A percentile compares a stretch with the other conserved stretches of the same genome.
These are phyloP conservation scores for Erigeron canadensis DNA, from an alignment of 129 eudicot genomes.

Conservation along the genomic window DNA sequence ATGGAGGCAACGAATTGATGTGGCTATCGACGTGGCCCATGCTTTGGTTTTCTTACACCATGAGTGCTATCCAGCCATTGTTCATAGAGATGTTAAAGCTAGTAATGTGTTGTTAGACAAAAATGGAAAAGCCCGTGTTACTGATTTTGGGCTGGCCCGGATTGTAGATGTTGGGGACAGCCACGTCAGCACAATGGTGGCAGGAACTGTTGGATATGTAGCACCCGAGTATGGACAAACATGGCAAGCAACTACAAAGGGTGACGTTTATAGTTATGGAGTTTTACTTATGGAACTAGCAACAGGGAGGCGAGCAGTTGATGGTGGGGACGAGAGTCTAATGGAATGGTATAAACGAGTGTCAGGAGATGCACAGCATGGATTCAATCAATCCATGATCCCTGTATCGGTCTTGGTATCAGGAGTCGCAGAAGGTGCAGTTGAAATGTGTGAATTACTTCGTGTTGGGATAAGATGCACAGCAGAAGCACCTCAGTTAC, in stretches of 20 bases:
- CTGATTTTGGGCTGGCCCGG: conserved; percentile 91
- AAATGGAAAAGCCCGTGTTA: conserved; percentile 73
- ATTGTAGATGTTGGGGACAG: conserved; percentile 77
- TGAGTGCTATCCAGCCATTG: conserved; percentile 79
- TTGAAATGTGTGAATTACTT: conserved; percentile 64
- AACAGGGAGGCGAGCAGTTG: conserved; percentile 86
- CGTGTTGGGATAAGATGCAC: conserved; percentile 75
- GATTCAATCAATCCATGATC: conserved; percentile 16
- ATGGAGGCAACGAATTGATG: conserved; percentile 63
- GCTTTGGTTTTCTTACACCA: conserved; percentile 87
- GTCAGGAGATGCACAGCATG: conserved; percentile 40
- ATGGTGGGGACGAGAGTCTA: conserved; percentile 86
- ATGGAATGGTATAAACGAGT: conserved; percentile 84
- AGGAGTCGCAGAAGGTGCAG: conserved; percentile 49
- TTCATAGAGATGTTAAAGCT: conserved; percentile 94
- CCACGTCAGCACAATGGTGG: conserved; percentile 95
- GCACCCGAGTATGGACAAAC: conserved; percentile 97
- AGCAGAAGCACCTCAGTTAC: conserved; percentile 63
- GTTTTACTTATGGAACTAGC: conserved; percentile 93
- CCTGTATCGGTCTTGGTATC: conserved; percentile 50
- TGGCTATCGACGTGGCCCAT: conserved; percentile 81
- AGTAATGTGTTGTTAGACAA: conserved; percentile 84
- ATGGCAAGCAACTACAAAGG: conserved; percentile 96
- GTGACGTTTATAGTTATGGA: conserved; percentile 93
- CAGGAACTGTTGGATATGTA: conserved; percentile 93